Base-by-base conservation (phyloP, 768 basidiomycete species). In the Cystobasidium tubakii region DNA sequence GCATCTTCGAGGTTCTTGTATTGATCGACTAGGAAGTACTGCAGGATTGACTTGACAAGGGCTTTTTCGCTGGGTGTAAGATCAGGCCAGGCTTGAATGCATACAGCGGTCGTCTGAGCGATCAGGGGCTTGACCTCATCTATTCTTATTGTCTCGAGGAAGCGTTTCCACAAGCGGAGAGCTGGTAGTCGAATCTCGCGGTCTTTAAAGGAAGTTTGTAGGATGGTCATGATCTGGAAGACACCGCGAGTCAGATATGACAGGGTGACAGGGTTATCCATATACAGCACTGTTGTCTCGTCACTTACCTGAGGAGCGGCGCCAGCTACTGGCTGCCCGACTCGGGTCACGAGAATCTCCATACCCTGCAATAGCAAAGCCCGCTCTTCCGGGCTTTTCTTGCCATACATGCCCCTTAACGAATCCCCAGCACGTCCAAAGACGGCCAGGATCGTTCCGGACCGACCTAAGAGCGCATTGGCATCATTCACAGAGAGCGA, bases 191-290 rank as follows among this genome's bases (percentile, higher is more conserved):
- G 86, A 7, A 99, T 84, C 74, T 89, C 89, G 0, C 86, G 85
- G 13, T 91, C 84, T 39, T 83, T 81, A n/a, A 96, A 84, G 82
- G 89, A 90, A 6, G 90, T 92, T 82, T 98, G 95, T 44, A 99
- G 85, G 21, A 90, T 92, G 0, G 95, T 92, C 90, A 98, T 92
- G 77, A 97, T 88, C 95, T 99, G n/a, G n/a, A n/a, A n/a, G n/a
- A n/a, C n/a, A 77, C 10, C 34, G 17, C n/a, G 27, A 42, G 25
- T 27, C 29, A 39, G 31, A 54, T 50, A 43, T 13, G 29, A 27
- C 13, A 66, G 21, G n/a, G n/a, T n/a, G n/a, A n/a, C n/a, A n/a
- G n/a, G n/a, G n/a, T n/a, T n/a, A n/a, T n/a, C 65, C 21, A 13
- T 44, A 15, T 66, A 33, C 65, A 23, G 4, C 29, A 33, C 10